Base-by-base conservation (phyloP, 352 stramenopile species). In the Phytopythium sindhum region DNA sequence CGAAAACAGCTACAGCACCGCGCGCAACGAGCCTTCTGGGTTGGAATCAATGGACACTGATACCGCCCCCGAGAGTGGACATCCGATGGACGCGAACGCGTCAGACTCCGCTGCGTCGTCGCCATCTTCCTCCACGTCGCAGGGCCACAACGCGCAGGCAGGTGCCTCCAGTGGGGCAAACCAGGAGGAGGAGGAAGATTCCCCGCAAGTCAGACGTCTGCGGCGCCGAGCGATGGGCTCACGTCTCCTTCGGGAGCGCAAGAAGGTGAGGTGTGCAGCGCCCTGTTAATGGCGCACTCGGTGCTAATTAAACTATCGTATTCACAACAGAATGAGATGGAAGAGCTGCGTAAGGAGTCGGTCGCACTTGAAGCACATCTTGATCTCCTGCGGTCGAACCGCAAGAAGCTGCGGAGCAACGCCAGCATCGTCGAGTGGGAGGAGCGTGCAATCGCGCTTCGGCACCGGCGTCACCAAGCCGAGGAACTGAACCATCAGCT, bases 381-480 rank as follows among this genome's bases (percentile, higher is more conserved):
- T 4, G 73, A 74, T 53, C 68, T 64, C 48, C 41, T 90, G 57
- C 77, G 81, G 21, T 77, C 75, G 28, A 78, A 82, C 65, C 80
- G 76, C 69, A 86, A 88, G 33, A 35, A 63, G 44, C 65, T 77
- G 65, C 77, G 80, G 28, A 56, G 72, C 10, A 75, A 85, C 33
- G 78, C 74, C 11, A 61, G 61, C 54, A 60, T 88, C n/a, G 75
- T 79, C 1, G 77, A 82, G 53, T 86, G 68, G 68, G 73, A 90
- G 57, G 80, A 90, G 68, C 72, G 69, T 26, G 80, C 80, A 14
- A 79, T 88, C 48, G 72, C 72, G 15, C 75, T 86, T 55, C 80
- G 80, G 24, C 77, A 80, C 65, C 86, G 85, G 65, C 80, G 78
- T 61, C 70, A 73, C 31, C 78, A 90, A 42, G 67, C 70, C 2